Conservation (phyloP, 345 rosid species). For the Pistacia vera region DNA sequence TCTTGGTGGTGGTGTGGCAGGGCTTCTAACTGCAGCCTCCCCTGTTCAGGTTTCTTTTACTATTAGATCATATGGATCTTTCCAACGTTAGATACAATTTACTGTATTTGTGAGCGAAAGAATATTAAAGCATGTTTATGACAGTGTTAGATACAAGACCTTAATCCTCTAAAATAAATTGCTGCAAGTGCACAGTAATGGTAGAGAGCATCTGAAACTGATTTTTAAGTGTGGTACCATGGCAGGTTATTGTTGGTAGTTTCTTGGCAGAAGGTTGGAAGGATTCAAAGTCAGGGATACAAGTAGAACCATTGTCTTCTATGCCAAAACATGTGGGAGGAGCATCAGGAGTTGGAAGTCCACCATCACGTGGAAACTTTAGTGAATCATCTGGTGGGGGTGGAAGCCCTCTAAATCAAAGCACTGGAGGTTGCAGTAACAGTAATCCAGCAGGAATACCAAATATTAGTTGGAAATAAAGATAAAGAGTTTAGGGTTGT, state of each 20-base stretch:
- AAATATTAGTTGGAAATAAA: conserved; percentile 45
- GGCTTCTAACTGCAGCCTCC: conserved; percentile 44
- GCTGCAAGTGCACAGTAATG: background rate
- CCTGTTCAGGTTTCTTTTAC: conserved; percentile 41
- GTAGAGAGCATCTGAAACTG: no score
- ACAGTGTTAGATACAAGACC: background rate
- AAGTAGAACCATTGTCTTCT: conserved; percentile 31
- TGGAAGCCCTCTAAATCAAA: conserved; percentile 55
- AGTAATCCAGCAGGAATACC: conserved; percentile 37
- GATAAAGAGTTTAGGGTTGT: no score
- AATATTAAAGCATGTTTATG: background rate
- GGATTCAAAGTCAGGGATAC: conserved; percentile 39
- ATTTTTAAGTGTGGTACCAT: background rate
- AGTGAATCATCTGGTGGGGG: conserved; percentile 63
- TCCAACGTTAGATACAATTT: background rate
- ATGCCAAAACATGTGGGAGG: conserved; percentile 21
- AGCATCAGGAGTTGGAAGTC: conserved; percentile 46
- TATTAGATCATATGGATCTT: background rate
- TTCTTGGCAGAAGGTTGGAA: conserved; percentile 46
- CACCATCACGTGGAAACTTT: conserved; percentile 48
- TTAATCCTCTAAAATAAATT: no score
- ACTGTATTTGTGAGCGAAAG: background rate
- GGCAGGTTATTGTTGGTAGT: conserved; percentile 55
- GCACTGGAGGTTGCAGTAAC: conserved; percentile 42
- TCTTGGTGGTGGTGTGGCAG: conserved; percentile 53